Conservation (phyloP, 176 grass and related monocot species). For the Carex kokanica region DNA sequence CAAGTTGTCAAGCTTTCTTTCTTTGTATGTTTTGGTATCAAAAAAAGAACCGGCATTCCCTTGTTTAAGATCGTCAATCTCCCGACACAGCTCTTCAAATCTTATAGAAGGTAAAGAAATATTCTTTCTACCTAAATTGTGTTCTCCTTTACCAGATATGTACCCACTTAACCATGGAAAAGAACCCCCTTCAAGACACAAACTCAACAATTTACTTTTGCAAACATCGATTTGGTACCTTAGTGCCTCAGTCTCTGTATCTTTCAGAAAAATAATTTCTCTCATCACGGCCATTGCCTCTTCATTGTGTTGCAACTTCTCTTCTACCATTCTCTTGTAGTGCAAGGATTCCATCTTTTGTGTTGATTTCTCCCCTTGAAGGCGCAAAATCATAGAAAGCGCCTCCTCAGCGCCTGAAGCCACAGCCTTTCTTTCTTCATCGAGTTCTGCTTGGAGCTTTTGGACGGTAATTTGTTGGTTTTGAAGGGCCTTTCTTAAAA, state of each 20-base stretch:
- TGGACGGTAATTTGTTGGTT: slow-evolving; percentile 21
- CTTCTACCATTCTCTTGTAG: slow-evolving; percentile 43
- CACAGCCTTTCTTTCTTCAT: slow-evolving; percentile 42
- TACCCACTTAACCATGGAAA: slow-evolving; percentile 15
- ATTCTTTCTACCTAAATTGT: slow-evolving; percentile 31
- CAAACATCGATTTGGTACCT: slow-evolving; percentile 32
- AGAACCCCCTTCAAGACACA: slow-evolving; percentile 14
- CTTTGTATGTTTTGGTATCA: not conserved
- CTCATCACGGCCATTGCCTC: slow-evolving; percentile 29
- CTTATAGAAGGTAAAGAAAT: slow-evolving; percentile 33
- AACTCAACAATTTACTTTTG: slow-evolving; percentile 24
- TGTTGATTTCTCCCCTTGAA: slow-evolving; percentile 46
- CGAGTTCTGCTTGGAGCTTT: slow-evolving; percentile 30
- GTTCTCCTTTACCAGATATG: slow-evolving; percentile 2
- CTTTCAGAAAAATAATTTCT: slow-evolving; percentile 41
- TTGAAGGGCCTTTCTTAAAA: slow-evolving; percentile 26
- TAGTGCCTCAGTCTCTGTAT: slow-evolving; percentile 33
- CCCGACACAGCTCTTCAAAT: slow-evolving; percentile 30
- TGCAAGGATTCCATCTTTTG: slow-evolving; percentile 42
- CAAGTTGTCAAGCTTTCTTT: slow-evolving; percentile 15
- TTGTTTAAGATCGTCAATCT: not conserved
- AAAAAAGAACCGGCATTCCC: not conserved
- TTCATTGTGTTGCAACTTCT: slow-evolving; percentile 38
- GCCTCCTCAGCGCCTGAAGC: slow-evolving; percentile 40
- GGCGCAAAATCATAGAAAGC: slow-evolving; percentile 42